Evolutionary conservation across 2,329 filamentous ascomycete species (phyloP), one percentile per base, ranked within the genome.

Genomic region (Aureobasidium sp.): DNA sequence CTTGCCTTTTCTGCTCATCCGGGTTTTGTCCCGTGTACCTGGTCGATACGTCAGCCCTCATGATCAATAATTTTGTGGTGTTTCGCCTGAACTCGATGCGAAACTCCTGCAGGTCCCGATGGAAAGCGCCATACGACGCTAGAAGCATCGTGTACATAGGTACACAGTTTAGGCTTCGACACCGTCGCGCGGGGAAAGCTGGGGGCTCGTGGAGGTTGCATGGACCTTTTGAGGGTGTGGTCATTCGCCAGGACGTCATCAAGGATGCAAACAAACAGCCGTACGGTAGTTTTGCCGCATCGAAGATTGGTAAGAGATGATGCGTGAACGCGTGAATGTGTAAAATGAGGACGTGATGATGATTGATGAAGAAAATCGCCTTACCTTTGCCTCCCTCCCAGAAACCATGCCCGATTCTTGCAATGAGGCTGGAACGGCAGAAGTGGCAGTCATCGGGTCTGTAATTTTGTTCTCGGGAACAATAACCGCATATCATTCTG

Each of bases 331-430:
- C 21, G 21, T 21, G 21, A 21, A 11, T 14, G 51, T 27, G 47
- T 3, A 34, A 21, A 2, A 21, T 9, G 36, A 54, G 36, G 21
- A 27, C 2, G 14, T 30, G 55, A 25, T 53, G 45, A 8, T 29
- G n/a, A n/a, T 27, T 34, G 27, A 41, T 44, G 57, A 30, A 45
- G 42, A 6, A 36, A 39, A 8, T 37, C 21, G 47, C 61, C 71
- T 63, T 67, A 69, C 74, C 74, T 68, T 88, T 90, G 1, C 90
- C 90, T 11, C 90, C 90, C 21, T 95, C 90, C 90, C 90, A 95
- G 74, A 91, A 95, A 0, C 90, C 90, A 47, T 77, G 78, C 8
- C 78, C 77, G 3, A 83, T 82, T 69, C 84, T 86, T 65, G 88
- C 85, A 58, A 91, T 81, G 13, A 94, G 81, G 54, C 81, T 82